These are phyloP conservation scores for Hanseniaspora guilliermondii DNA, from an alignment of 805 yeast species.

Conservation along the genomic window DNA sequence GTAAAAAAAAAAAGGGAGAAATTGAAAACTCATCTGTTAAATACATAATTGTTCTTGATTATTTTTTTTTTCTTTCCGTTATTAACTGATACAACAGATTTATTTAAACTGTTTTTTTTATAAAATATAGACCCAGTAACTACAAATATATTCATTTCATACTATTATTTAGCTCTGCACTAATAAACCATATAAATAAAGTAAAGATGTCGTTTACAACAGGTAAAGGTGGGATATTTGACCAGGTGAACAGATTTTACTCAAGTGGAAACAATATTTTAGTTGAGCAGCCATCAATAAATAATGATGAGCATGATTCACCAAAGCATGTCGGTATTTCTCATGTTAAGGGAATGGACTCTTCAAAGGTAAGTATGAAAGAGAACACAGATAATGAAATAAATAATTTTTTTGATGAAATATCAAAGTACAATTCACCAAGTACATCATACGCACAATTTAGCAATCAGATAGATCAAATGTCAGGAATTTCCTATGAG, in stretches of 20 bases:
- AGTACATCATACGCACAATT: background rate
- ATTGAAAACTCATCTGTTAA: too few relatives aligned
- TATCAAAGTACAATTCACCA: background rate
- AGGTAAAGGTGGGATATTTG: slow-evolving; percentile 11
- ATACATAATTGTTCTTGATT: too few relatives aligned
- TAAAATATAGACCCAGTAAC: too few relatives aligned
- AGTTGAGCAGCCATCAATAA: background rate
- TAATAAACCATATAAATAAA: background rate
- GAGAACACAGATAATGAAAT: background rate
- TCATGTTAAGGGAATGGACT: too few relatives aligned
- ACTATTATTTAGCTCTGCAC: too few relatives aligned
- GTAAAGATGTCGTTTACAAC: slow-evolving; percentile 6
- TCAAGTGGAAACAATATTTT: background rate
- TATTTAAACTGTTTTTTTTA: too few relatives aligned
- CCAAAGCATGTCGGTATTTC: background rate
- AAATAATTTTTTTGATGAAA: background rate
- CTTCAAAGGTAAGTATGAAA: background rate
- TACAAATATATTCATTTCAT: background rate
- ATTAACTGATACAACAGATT: too few relatives aligned
- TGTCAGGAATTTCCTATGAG: background rate
- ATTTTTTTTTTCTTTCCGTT: too few relatives aligned
- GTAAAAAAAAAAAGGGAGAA: too few relatives aligned
- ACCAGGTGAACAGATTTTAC: slow-evolving; percentile 13
- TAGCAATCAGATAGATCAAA: background rate
- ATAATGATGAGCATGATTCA: background rate